These are phyloP conservation scores for Quercus glauca DNA, from an alignment of 306 rosid species.

Conservation along the genomic window DNA sequence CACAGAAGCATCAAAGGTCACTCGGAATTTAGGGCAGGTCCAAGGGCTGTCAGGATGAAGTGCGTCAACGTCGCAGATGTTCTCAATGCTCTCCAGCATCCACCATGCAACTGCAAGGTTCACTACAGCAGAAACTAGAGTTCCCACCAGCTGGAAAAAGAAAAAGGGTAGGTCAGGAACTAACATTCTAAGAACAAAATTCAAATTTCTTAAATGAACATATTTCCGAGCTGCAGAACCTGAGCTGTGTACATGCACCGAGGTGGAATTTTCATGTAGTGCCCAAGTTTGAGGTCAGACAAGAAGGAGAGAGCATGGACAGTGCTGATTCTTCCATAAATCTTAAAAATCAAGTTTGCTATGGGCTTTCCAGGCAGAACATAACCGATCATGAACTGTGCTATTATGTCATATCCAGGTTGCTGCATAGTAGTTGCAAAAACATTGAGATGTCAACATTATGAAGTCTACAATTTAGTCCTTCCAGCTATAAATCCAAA, in stretches of 20 bases:
- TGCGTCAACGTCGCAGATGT: slow-evolving; percentile 69
- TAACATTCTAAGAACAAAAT: neutral
- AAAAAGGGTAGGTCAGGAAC: neutral
- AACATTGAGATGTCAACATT: slow-evolving; percentile 9
- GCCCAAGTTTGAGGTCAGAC: slow-evolving; percentile 95
- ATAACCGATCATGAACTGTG: slow-evolving; percentile 94
- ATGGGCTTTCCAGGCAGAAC: slow-evolving; percentile 93
- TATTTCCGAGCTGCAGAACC: slow-evolving; percentile 43
- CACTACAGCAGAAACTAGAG: slow-evolving; percentile 67
- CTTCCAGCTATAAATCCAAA: slow-evolving; percentile 13
- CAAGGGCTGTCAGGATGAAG: slow-evolving; percentile 79
- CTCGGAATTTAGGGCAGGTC: slow-evolving; percentile 97
- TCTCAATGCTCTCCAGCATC: slow-evolving; percentile 82
- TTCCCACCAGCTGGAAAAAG: slow-evolving; percentile 73
- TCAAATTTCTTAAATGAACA: neutral
- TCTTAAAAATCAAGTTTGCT: slow-evolving; percentile 90
- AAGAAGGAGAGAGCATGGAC: slow-evolving; percentile 95
- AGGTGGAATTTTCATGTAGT: slow-evolving; percentile 99
- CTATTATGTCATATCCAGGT: slow-evolving; percentile 98
- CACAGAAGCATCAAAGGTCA: slow-evolving; percentile 93
- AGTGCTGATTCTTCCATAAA: slow-evolving; percentile 95
- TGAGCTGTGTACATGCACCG: slow-evolving; percentile 91
- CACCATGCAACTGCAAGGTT: slow-evolving; percentile 98
- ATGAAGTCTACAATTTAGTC: neutral
- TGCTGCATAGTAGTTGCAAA: slow-evolving; percentile 55